Conservation (phyloP, 306 rosid species). For the Nissolia schottii region DNA sequence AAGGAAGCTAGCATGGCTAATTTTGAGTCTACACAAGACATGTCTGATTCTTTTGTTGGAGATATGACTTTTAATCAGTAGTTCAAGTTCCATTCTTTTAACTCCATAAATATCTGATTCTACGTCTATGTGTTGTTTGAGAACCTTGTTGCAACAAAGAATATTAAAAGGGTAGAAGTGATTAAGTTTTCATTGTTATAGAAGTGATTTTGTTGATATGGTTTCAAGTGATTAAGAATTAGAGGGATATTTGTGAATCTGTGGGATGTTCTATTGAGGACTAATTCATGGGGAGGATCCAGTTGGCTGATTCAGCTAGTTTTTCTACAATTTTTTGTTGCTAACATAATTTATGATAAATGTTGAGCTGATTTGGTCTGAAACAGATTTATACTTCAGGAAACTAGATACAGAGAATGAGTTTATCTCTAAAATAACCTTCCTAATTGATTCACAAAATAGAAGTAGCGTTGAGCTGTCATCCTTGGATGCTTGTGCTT, state of each 20-base stretch:
- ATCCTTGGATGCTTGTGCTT: not conserved
- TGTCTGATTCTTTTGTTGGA: not conserved
- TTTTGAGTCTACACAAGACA: not conserved
- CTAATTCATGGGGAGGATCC: conserved; percentile 1
- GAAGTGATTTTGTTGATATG: not conserved
- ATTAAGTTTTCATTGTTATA: no score
- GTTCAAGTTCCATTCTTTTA: conserved; percentile 1
- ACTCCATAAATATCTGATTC: not conserved
- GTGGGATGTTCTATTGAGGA: not conserved
- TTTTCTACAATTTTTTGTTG: not conserved
- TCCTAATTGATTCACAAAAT: not conserved
- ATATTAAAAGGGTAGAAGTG: not conserved
- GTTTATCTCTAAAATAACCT: not conserved
- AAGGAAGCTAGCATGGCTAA: not conserved
- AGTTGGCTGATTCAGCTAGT: not conserved
- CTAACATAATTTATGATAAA: not conserved
- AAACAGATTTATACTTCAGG: not conserved
- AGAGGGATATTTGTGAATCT: not conserved
- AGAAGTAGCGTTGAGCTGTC: not conserved
- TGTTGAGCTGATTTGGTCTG: conserved; percentile 8
- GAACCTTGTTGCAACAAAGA: not conserved
- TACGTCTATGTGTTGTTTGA: not conserved
- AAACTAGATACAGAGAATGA: not conserved
- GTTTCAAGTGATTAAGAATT: not conserved
- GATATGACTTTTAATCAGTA: not conserved